Evolutionary conservation across 495 filamentous ascomycete species (phyloP).

Genomic region (Trypethelium eluteriae): DNA sequence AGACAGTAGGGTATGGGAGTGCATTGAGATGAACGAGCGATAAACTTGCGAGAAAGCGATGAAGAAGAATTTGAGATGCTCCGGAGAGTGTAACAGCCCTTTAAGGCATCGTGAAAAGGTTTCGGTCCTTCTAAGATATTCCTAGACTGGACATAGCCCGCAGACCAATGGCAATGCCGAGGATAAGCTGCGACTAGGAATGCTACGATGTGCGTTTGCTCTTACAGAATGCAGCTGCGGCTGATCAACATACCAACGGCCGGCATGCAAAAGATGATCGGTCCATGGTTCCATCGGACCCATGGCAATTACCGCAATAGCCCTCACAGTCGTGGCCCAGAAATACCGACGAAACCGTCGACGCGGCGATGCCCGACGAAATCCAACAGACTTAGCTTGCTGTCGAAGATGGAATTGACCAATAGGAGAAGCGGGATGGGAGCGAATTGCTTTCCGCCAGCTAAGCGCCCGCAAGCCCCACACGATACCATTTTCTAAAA

Average conservation of each 20-base stretch:
- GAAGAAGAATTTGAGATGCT: neutral
- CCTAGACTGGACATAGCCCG: neutral
- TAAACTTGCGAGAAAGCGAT: neutral
- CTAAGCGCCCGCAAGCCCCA: neutral
- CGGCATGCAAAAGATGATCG: no score
- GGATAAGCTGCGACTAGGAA: neutral
- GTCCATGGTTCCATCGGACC: no score
- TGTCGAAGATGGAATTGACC: neutral
- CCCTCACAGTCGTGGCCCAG: no score
- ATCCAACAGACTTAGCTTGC: neutral
- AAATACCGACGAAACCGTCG: neutral
- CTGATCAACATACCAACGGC: neutral
- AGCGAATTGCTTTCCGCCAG: neutral
- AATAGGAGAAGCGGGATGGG: neutral
- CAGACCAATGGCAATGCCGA: neutral
- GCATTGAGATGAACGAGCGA: neutral
- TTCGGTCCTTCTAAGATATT: neutral
- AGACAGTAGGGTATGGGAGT: neutral
- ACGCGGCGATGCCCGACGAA: neutral
- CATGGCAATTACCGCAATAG: no score
- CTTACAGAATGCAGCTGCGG: neutral
- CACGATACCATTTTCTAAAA: conserved; percentile 8
- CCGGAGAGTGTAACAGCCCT: no score
- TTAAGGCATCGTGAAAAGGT: neutral
- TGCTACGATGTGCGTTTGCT: neutral